Evolutionary conservation across 2,329 filamentous ascomycete species (phyloP).

Genomic region (Claviceps sp.): DNA sequence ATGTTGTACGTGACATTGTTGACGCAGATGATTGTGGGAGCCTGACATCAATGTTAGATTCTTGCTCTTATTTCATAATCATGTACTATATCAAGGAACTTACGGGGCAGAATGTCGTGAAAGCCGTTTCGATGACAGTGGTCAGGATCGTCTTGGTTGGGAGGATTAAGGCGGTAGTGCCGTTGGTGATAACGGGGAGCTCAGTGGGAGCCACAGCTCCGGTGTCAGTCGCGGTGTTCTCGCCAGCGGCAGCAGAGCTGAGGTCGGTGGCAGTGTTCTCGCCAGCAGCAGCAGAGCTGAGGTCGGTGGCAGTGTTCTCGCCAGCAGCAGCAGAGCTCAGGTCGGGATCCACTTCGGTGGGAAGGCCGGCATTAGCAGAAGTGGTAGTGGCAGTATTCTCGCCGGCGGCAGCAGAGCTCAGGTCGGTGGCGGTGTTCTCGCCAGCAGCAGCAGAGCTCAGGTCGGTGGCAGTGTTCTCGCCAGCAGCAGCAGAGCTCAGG

Average conservation of each 20-base stretch:
- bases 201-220: neutral
- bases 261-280: neutral
- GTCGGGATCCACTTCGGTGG: neutral
- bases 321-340: neutral
- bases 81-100: constrained; percentile 7
- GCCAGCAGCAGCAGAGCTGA: neutral
- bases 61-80: neutral
- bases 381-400: neutral
- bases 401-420: neutral
- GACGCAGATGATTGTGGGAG: constrained; percentile 22
- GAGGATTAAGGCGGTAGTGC: neutral
- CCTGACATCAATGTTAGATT: constrained; percentile 6
- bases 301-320: neutral
- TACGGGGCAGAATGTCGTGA: constrained; percentile 31
- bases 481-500: neutral
- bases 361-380: neutral
- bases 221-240: neutral
- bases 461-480: neutral
- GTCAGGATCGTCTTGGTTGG: constrained; percentile 14
- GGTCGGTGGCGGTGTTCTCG: neutral
- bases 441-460: neutral
- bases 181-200: neutral
- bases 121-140: constrained; percentile 24
- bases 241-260: neutral
- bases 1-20: constrained; percentile 31